Evolutionary conservation across 306 rosid species (phyloP), one percentile per base, ranked within the genome.

Genomic region (Medicago truncatula): DNA sequence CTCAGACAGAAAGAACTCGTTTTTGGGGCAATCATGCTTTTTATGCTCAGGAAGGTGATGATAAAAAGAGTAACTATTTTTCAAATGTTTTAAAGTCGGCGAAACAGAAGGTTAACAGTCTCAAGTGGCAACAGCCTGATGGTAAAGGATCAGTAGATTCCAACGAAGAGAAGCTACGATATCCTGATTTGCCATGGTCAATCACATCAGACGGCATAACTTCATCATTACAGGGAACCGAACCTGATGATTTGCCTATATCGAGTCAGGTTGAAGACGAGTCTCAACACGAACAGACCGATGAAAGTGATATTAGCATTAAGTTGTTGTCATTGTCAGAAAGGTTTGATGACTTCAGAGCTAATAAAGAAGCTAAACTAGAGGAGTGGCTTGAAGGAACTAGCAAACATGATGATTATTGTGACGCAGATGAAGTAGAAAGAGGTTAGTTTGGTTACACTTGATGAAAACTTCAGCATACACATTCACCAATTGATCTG

Each of bases 341-440:
- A 52, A 84, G 85, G 62, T 88, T 36, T 21, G 91, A 84, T 17
- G 90, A 89, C 56, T 95, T 88, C 89, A 90, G 84, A 86, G 92
- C 96, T 36, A 84, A 75, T 76, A 88, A 80, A 82, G 98, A 90
- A 90, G 90, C 88, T 56, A 85, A 92, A 79, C 84, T 92, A 63
- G 84, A 89, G 84, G 88, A 89, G 75, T 95, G 98, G 97, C 85
- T 90, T 60, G 91, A 81, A 73, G 92, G 86, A 84, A 66, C 83
- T 34, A 70, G 83, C 60, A 82, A 76, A 54, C 63, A 21, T 44
- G 82, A 84, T 20, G 44, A 83, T 60, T 67, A 43, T 38, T 40
- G 70, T 34, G 61, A 47, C 7, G 58, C 80, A 34, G 78, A 80
- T 59, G 76, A 78, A 68, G 82, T 77, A 28, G 69, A 74, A 82